These are phyloP conservation scores for Ajuga chamaepitys DNA, from an alignment of 257 asterid genomes.

Conservation along the genomic window DNA sequence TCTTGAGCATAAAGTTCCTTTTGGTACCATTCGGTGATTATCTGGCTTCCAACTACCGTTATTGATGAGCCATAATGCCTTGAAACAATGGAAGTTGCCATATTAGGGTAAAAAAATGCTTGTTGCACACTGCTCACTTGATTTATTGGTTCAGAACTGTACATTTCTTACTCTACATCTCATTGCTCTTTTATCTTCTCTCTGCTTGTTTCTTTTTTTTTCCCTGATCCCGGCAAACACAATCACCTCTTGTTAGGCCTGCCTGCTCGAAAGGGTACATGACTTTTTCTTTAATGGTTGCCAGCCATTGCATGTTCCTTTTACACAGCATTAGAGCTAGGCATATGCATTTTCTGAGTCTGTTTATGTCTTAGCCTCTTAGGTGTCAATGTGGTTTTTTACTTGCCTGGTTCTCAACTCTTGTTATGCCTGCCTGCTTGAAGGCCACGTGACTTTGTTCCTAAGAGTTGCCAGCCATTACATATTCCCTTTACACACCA, in stretches of 20 bases:
- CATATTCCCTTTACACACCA: too few relatives aligned
- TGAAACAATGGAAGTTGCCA: not conserved
- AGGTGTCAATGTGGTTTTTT: not conserved
- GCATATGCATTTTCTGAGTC: not conserved
- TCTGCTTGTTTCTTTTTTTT: not conserved
- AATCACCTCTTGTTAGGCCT: not conserved
- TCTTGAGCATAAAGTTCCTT: not conserved
- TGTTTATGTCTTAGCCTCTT: not conserved
- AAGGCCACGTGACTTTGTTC: too few relatives aligned
- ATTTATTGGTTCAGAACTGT: not conserved
- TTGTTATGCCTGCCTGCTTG: too few relatives aligned
- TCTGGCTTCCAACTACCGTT: conserved; percentile 10
- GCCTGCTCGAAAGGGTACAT: not conserved
- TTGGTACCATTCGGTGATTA: not conserved
- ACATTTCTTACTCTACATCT: not conserved
- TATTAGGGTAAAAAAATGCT: conserved; percentile 1
- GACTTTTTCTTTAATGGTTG: not conserved
- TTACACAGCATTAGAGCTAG: not conserved
- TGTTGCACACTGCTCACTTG: not conserved
- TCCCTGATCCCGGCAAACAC: not conserved
- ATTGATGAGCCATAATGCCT: not conserved
- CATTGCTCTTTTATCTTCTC: not conserved
- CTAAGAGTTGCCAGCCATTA: too few relatives aligned
- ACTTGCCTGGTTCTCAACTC: too few relatives aligned
- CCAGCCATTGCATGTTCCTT: not conserved